A percentile compares a stretch with the other conserved stretches of the same genome.
These are phyloP conservation scores for Crotalaria pallida DNA, from an alignment of 306 rosid genomes.

Conservation along the genomic window DNA sequence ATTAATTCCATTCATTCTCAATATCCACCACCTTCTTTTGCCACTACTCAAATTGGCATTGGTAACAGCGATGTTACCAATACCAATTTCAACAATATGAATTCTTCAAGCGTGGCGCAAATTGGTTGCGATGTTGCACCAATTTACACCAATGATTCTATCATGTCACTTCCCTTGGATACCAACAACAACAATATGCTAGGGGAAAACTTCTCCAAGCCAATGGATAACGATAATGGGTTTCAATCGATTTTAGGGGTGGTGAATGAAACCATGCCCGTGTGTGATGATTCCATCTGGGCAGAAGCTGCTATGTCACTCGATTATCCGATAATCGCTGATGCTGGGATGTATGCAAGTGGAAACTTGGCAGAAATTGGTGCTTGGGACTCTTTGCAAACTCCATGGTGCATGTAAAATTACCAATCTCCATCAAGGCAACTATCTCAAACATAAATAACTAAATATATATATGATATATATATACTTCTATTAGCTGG, in stretches of 20 bases:
- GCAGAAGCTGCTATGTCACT: constrained; percentile 66
- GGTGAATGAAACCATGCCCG: constrained; percentile 23
- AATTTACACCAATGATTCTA: not conserved
- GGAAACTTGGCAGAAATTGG: constrained; percentile 32
- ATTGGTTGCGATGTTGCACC: not conserved
- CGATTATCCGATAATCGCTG: constrained; percentile 44
- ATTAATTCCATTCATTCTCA: not conserved
- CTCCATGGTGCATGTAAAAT: constrained; percentile 56
- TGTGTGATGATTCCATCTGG: constrained; percentile 70
- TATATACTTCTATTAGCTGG: not conserved
- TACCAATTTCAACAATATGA: not conserved
- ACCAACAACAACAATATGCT: not conserved
- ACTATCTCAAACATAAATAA: not conserved
- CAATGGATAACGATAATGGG: not conserved
- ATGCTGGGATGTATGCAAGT: constrained; percentile 12
- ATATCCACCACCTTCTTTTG: not conserved
- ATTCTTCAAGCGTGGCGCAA: not conserved
- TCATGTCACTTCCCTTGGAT: constrained; percentile 10
- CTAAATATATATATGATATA: not conserved
- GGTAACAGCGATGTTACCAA: not conserved
- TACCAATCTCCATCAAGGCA: too few species aligned
- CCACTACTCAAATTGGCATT: not conserved
- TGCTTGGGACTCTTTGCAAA: constrained; percentile 45
- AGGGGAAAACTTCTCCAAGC: not conserved
- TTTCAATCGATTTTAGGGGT: constrained; percentile 36